These are phyloP conservation scores for Cardamine occulta DNA, from an alignment of 345 rosid genomes.

Conservation along the genomic window DNA sequence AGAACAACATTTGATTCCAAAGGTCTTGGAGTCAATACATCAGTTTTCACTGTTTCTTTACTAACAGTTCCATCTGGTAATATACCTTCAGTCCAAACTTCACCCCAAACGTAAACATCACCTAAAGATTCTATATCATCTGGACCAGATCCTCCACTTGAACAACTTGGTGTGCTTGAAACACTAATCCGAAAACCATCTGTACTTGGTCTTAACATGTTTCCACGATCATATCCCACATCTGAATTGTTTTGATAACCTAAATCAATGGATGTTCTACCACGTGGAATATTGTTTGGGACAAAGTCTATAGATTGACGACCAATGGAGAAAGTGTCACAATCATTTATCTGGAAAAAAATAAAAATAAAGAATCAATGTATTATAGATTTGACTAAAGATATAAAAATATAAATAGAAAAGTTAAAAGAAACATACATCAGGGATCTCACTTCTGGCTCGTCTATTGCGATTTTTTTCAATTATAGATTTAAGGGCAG, in stretches of 20 bases:
- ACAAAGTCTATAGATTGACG: constrained; percentile 59
- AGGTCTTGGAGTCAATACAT: constrained; percentile 76
- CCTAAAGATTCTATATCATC: constrained; percentile 98
- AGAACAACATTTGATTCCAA: constrained; percentile 92
- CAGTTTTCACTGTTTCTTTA: constrained; percentile 52
- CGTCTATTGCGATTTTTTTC: constrained; percentile 57
- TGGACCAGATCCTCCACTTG: constrained; percentile 95
- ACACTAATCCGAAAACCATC: constrained; percentile 96
- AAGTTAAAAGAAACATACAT: constrained; percentile 55
- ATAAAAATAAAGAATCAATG: not conserved
- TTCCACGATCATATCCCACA: constrained; percentile 84
- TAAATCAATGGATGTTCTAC: constrained; percentile 66
- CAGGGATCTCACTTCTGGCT: constrained; percentile 68
- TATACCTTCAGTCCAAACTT: constrained; percentile 78
- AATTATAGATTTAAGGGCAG: constrained; percentile 70
- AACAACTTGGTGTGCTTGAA: constrained; percentile 95
- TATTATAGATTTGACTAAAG: not conserved
- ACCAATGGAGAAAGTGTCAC: constrained; percentile 51
- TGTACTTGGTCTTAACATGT: constrained; percentile 81
- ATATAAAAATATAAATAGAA: not conserved
- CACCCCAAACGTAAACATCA: constrained; percentile 97
- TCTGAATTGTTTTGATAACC: constrained; percentile 58
- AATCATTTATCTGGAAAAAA: constrained; percentile 59
- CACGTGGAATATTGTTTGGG: constrained; percentile 52
- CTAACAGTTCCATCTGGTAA: constrained; percentile 58